Evolutionary conservation across 2,329 filamentous ascomycete genomes (phyloP).

Genomic region (Stachybotrys chartarum): DNA sequence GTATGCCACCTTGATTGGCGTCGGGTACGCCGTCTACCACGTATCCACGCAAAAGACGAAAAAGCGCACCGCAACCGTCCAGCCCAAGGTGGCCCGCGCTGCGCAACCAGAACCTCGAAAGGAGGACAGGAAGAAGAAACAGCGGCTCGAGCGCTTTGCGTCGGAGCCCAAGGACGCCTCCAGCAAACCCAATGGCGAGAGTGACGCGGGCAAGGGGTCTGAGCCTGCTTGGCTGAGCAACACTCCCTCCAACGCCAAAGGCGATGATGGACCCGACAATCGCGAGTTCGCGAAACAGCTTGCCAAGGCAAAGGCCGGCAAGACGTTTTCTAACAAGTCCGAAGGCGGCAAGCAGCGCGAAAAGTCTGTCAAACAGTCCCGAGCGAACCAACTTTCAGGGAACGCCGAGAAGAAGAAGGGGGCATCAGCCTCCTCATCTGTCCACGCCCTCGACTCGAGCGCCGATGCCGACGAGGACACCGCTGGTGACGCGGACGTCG

Average conservation of each 20-base stretch:
- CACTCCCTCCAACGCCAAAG: slow-evolving; percentile 27
- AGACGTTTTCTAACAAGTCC: slow-evolving; percentile 46
- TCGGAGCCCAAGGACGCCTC: slow-evolving; percentile 25
- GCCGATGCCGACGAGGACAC: neutral
- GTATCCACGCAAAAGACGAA: slow-evolving; percentile 26
- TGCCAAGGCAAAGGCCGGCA: slow-evolving; percentile 62
- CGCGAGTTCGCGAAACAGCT: slow-evolving; percentile 72
- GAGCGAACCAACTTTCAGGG: slow-evolving; percentile 44
- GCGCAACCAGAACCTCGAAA: slow-evolving; percentile 26
- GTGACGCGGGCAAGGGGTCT: slow-evolving; percentile 14
- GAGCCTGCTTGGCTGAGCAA: slow-evolving; percentile 19
- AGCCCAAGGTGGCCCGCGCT: slow-evolving; percentile 21
- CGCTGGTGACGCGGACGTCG: neutral
- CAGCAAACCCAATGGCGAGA: slow-evolving; percentile 34
- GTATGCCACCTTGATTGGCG: slow-evolving; percentile 27
- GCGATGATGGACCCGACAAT: slow-evolving; percentile 58
- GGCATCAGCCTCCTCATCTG: slow-evolving; percentile 53
- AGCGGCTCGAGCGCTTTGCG: slow-evolving; percentile 34
- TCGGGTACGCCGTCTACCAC: slow-evolving; percentile 27
- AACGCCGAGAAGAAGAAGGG: slow-evolving; percentile 33
- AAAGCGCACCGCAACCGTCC: slow-evolving; percentile 17
- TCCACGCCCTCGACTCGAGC: slow-evolving; percentile 37
- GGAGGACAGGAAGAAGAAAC: slow-evolving; percentile 38
- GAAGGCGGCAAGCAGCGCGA: slow-evolving; percentile 55
- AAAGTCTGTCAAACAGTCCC: slow-evolving; percentile 65